phyloP scores from a whole-genome alignment of 192 early-diverging fungal genomes.

The Allomyces macrogynus region DNA sequence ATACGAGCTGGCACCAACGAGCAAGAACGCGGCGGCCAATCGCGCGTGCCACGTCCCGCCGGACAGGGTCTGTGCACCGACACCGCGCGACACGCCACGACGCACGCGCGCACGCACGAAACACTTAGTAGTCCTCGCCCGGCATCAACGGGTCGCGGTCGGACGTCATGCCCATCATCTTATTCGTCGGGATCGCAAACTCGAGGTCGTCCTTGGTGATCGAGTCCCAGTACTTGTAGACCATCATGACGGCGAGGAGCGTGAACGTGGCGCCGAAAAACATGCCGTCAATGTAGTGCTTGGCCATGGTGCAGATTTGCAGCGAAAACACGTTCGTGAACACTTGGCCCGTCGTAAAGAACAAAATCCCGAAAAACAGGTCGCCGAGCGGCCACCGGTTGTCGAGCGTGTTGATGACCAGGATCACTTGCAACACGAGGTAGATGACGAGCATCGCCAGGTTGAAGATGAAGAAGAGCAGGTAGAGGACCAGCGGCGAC shows the following conservation, averaged over 20 bases:
- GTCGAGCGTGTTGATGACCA: conserved; percentile 87
- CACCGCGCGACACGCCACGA: too few relatives aligned
- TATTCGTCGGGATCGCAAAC: conserved; percentile 21
- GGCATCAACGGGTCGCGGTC: neutral
- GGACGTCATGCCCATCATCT: neutral
- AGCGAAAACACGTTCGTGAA: conserved; percentile 59
- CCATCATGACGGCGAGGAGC: conserved; percentile 90
- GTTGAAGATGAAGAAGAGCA: conserved; percentile 74
- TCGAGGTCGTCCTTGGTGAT: conserved; percentile 98
- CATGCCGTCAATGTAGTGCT: conserved; percentile 92
- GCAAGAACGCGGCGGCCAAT: too few relatives aligned
- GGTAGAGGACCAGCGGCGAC: conserved; percentile 54
- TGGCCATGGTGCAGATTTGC: conserved; percentile 64
- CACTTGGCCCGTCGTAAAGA: conserved; percentile 72
- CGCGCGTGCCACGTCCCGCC: too few relatives aligned
- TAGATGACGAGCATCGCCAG: conserved; percentile 65
- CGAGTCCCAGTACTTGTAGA: conserved; percentile 98
- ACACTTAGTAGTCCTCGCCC: neutral
- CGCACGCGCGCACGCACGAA: too few relatives aligned
- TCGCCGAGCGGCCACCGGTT: conserved; percentile 93
- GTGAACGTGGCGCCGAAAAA: conserved; percentile 87
- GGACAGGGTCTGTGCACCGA: too few relatives aligned
- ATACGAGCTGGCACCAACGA: too few relatives aligned
- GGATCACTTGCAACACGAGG: conserved; percentile 69
- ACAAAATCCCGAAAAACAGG: conserved; percentile 68